Evolutionary conservation across 805 yeast species (phyloP).

Genomic region (Pachysolen tannophilus): DNA sequence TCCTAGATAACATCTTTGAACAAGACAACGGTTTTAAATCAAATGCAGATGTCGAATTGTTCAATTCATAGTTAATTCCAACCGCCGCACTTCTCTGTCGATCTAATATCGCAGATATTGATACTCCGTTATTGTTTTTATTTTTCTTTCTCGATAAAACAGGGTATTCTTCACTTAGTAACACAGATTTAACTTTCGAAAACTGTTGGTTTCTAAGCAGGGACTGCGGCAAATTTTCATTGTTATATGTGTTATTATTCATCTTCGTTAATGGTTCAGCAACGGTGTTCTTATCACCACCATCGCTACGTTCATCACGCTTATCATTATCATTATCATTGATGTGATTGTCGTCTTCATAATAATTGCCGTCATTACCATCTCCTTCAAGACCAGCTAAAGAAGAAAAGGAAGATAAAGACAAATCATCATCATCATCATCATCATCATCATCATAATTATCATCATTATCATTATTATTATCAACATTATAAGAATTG

Average conservation of each 20-base stretch:
- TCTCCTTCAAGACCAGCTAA: no score
- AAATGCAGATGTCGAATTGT: no score
- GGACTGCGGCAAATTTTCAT: slow-evolving; percentile 6
- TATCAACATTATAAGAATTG: slow-evolving; percentile 14
- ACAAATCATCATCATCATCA: slow-evolving; percentile 14
- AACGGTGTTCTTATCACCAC: no score
- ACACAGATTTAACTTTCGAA: no score
- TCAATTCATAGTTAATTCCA: no score
- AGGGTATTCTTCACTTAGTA: no score
- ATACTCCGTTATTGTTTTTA: no score
- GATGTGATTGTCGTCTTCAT: slow-evolving; percentile 13
- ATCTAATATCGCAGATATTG: no score
- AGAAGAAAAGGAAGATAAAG: no score
- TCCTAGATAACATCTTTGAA: slow-evolving; percentile 15
- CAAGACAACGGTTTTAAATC: slow-evolving; percentile 31
- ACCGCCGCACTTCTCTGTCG: no score
- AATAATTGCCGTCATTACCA: no score
- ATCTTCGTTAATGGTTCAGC: slow-evolving; percentile 23
- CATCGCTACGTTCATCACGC: slow-evolving; percentile 15
- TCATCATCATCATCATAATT: slow-evolving; percentile 16
- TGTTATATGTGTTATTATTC: slow-evolving; percentile 21
- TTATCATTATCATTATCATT: slow-evolving; percentile 16
- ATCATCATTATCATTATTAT: slow-evolving; percentile 16
- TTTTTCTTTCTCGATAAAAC: no score
- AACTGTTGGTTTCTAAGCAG: slow-evolving; percentile 9